Percentiles rank a stretch among this genome's conserved stretches.
phyloP scores from a whole-genome alignment of 1,284 basidiomycete genomes.

The Calocybe gambosa region DNA sequence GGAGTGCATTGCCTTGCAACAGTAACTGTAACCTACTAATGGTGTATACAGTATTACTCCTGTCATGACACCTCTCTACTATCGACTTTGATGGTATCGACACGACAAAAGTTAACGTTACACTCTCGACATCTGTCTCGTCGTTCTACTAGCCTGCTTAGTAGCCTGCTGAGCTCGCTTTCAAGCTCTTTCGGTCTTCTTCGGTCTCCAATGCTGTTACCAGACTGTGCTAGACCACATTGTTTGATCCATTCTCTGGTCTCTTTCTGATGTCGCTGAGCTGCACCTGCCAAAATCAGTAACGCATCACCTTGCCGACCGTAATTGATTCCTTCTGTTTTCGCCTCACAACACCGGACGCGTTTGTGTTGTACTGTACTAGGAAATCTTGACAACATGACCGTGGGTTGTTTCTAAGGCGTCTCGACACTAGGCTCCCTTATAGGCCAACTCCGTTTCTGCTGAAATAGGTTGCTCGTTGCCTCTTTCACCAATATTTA shows the following conservation, averaged over 20 bases:
- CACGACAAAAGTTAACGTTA: conserved; percentile 4
- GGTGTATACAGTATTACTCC: no score
- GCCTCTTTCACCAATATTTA: conserved; percentile 29
- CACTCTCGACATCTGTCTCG: conserved; percentile 6
- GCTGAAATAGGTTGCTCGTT: conserved; percentile 28
- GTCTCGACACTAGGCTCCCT: conserved; percentile 24
- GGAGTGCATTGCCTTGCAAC: no score
- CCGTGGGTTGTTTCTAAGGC: conserved; percentile 47
- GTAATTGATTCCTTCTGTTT: conserved; percentile 31
- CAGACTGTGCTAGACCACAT: no score
- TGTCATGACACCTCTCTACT: conserved; percentile 6
- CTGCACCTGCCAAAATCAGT: conserved; percentile 19
- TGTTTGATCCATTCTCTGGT: neutral
- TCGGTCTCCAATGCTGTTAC: neutral
- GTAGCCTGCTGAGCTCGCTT: conserved; percentile 7
- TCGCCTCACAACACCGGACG: conserved; percentile 29
- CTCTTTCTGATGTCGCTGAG: conserved; percentile 11
- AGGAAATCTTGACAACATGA: conserved; percentile 43
- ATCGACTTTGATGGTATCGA: conserved; percentile 17
- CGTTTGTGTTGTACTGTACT: conserved; percentile 33
- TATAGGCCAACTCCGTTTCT: conserved; percentile 28
- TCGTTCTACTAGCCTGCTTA: neutral
- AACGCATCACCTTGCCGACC: conserved; percentile 46
- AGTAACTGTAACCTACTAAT: no score
- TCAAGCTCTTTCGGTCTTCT: conserved; percentile 4